phyloP scores from a whole-genome alignment of 2,329 filamentous ascomycete genomes.

The Xylaria arbuscula region DNA sequence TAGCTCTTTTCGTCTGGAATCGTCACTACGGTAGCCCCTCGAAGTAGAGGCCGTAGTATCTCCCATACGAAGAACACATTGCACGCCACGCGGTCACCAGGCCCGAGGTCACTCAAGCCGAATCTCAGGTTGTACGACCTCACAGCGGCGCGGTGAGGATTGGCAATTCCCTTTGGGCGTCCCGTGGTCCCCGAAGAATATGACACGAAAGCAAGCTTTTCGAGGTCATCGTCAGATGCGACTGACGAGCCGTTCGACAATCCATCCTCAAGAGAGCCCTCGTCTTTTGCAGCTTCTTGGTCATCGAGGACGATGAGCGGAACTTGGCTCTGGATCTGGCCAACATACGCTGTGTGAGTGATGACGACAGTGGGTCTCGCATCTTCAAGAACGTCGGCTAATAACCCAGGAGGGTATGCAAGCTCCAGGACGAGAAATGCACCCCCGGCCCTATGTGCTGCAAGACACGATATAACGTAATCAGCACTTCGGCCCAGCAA shows the following conservation, averaged over 20 bases:
- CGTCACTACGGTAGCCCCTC: conserved; percentile 79
- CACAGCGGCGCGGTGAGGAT: conserved; percentile 79
- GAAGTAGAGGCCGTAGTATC: conserved; percentile 78
- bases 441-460: conserved; percentile 80
- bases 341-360: conserved; percentile 72
- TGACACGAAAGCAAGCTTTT: conserved; percentile 81
- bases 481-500: conserved; percentile 79
- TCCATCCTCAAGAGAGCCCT: conserved; percentile 43
- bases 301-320: conserved; percentile 74
- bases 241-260: conserved; percentile 59
- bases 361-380: conserved; percentile 77
- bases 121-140: conserved; percentile 81
- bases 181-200: conserved; percentile 84
- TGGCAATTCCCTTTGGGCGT: conserved; percentile 81
- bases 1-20: conserved; percentile 82
- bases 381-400: conserved; percentile 82
- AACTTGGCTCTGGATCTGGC: conserved; percentile 71
- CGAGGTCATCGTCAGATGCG: conserved; percentile 74
- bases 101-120: conserved; percentile 72
- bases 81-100: conserved; percentile 83
- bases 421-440: conserved; percentile 84
- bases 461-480: conserved; percentile 82
- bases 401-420: conserved; percentile 78
- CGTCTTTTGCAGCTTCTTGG: conserved; percentile 49
- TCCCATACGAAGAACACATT: conserved; percentile 92